Conservation (phyloP, 345 rosid genomes). For the Euphorbia lathyris region DNA sequence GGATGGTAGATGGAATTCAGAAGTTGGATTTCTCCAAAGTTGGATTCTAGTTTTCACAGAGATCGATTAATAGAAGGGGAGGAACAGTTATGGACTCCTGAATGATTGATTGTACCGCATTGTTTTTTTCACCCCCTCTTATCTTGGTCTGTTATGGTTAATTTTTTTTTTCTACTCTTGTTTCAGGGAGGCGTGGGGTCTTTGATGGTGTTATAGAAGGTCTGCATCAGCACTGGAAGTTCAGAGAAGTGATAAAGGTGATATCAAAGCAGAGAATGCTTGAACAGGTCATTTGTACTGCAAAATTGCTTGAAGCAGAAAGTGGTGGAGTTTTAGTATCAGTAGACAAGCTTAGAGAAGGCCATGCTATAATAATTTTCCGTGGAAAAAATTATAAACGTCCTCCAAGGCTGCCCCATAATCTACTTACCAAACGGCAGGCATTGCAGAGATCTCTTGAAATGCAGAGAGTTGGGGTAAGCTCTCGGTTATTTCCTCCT, state of each 20-base stretch:
- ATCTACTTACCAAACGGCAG: constrained; percentile 68
- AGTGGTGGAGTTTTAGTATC: constrained; percentile 76
- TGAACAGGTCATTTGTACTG: constrained; percentile 55
- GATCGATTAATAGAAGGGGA: too few relatives aligned
- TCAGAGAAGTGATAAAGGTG: constrained; percentile 75
- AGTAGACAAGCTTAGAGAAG: constrained; percentile 63
- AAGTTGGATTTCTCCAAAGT: too few relatives aligned
- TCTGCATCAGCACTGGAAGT: constrained; percentile 91
- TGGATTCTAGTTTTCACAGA: too few relatives aligned
- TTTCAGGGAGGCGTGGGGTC: constrained; percentile 77
- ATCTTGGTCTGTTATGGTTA: neutral
- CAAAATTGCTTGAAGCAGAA: constrained; percentile 67
- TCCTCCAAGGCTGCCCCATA: constrained; percentile 40
- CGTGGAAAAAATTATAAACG: constrained; percentile 88
- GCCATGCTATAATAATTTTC: constrained; percentile 68
- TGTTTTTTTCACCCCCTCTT: too few relatives aligned
- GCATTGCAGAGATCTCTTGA: constrained; percentile 67
- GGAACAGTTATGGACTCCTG: too few relatives aligned
- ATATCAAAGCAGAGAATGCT: constrained; percentile 67
- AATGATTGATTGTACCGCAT: too few relatives aligned
- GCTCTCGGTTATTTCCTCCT: neutral
- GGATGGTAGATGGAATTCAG: too few relatives aligned
- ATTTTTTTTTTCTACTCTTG: constrained; percentile 13
- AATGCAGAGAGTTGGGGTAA: constrained; percentile 74
- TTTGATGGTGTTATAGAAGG: constrained; percentile 87